Evolutionary conservation across 345 rosid species (phyloP), one percentile per base, ranked within the genome.

Genomic region (Cardamine occulta): DNA sequence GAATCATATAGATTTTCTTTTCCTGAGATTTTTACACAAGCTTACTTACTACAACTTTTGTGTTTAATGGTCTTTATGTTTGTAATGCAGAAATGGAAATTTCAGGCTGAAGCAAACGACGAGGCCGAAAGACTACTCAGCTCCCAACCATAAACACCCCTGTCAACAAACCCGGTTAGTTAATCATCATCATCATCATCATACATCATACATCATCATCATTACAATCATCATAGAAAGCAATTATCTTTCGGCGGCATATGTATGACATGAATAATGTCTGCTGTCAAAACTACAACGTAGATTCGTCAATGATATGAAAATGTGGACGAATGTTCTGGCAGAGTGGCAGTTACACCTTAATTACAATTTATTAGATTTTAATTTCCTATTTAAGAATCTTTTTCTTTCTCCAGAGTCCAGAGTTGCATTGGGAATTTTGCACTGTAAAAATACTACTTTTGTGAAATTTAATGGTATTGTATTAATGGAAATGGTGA

Each of bases 81-180:
- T 66, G 59, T n/a, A 24, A 52, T 66, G 70, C 87, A 95, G 97
- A 88, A 84, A 79, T 95, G 99, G 97, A 90, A 34, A 74, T 63
- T 95, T 21, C 97, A 92, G 81, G 97, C 93, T 35, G 97, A 92
- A 82, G 99, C 97, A 54, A 95, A 90, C 24, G 97, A 92, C 52
- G 97, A 95, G 72, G 97, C 96, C 29, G 97, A 92, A 77, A 89
- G 96, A 82, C 90, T 92, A 45, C 87, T 95, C 49, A 87, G 86
- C 81, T 87, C 93, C 49, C 85, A 87, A 84, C 76, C 84, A 57
- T 68, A 76, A 13, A 62, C 51, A 42, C 13, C 49, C 70, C 14
- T 28, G n/a, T 68, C 17, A 31, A 52, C 40, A 49, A 24, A 40
- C 39, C 29, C 2, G 72, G 76, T 79, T 58, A 61, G 73, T 57